phyloP scores from a whole-genome alignment of 306 rosid genomes.

The Cucumis melo region DNA sequence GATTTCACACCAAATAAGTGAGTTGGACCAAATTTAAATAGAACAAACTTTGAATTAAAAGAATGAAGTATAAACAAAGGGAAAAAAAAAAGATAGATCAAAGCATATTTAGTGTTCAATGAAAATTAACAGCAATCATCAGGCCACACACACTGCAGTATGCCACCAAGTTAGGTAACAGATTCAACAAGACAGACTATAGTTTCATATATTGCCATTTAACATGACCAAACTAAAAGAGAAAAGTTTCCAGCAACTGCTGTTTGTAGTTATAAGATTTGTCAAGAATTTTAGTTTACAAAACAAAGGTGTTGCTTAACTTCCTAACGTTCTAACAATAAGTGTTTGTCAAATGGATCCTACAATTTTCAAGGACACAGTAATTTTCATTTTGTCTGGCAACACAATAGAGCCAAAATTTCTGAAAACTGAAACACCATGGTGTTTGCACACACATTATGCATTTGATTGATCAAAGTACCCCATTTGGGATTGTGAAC shows the following conservation, averaged over 20 bases:
- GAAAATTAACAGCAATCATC: neutral
- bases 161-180: neutral
- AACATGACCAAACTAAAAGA: neutral
- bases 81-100: neutral
- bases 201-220: neutral
- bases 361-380: neutral
- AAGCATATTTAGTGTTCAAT: neutral
- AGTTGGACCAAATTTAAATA: too few relatives aligned
- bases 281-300: neutral
- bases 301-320: neutral
- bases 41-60: too few relatives aligned
- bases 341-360: neutral
- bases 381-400: neutral
- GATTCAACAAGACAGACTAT: neutral
- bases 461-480: neutral
- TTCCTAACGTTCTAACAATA: neutral
- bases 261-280: neutral
- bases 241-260: neutral
- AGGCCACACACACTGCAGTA: neutral
- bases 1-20: too few relatives aligned
- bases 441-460: neutral
- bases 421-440: neutral
- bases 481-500: neutral
- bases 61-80: neutral
- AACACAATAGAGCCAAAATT: neutral